Evolutionary conservation across 2,329 filamentous ascomycete species (phyloP).

Genomic region (Colletotrichum falcatum): DNA sequence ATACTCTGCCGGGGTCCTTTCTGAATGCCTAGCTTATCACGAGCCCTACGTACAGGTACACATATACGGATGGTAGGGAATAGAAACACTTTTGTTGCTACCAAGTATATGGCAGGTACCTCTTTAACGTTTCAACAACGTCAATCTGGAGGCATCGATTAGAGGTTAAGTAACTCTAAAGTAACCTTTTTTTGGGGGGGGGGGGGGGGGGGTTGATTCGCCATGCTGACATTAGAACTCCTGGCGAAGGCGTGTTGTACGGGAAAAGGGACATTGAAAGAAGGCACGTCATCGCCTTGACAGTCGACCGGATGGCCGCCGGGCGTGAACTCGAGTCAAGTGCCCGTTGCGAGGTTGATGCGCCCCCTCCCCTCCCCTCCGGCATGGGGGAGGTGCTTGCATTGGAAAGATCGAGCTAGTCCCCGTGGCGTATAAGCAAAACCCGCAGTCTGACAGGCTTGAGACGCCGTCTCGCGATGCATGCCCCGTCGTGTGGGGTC

Average conservation of each 20-base stretch:
- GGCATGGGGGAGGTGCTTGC: neutral
- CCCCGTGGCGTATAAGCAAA: conserved; percentile 16
- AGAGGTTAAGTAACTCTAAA: neutral
- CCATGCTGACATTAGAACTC: no score
- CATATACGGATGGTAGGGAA: neutral
- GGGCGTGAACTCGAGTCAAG: neutral
- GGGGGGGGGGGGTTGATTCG: no score
- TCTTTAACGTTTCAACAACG: accelerated
- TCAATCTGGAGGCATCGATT: neutral
- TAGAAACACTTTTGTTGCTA: neutral
- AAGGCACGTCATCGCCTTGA: conserved; percentile 15
- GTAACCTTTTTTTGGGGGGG: no score
- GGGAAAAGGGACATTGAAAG: neutral
- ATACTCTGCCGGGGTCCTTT: neutral
- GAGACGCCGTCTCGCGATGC: neutral
- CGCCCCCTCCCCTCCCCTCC: no score
- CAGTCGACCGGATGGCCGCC: conserved; percentile 11
- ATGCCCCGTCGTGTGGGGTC: no score
- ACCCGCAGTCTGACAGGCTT: neutral
- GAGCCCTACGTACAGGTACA: no score
- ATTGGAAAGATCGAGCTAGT: conserved; percentile 29
- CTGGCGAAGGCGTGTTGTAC: neutral
- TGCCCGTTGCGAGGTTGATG: conserved; percentile 13
- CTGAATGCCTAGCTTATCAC: neutral
- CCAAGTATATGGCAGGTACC: no score